Percentiles rank a stretch among this genome's conserved stretches.
These are phyloP conservation scores for Axilococcus clingmanii DNA, from an alignment of 139 green algal genomes.

Conservation along the genomic window DNA sequence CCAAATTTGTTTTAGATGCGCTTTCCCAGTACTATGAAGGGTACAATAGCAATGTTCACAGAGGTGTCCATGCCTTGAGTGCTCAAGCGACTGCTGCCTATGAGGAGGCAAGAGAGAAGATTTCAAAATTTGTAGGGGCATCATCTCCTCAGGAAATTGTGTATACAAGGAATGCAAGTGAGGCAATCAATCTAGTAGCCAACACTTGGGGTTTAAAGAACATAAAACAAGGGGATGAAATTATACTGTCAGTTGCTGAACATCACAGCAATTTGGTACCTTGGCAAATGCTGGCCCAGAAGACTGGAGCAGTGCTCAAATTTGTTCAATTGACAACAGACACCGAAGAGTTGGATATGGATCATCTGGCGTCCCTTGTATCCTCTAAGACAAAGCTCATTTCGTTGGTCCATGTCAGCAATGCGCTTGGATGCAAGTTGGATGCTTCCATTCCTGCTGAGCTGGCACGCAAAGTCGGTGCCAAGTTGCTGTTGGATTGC, in stretches of 20 bases:
- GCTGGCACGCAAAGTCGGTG: constrained; percentile 49
- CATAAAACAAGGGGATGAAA: constrained; percentile 84
- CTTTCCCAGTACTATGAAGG: constrained; percentile 75
- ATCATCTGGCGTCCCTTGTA: constrained; percentile 43
- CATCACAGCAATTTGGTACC: constrained; percentile 98
- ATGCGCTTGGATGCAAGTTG: constrained; percentile 75
- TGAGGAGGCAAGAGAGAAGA: constrained; percentile 75
- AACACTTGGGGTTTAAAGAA: constrained; percentile 82
- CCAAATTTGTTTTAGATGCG: constrained; percentile 47
- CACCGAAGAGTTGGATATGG: constrained; percentile 49
- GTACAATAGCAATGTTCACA: constrained; percentile 96
- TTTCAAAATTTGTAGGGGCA: constrained; percentile 78
- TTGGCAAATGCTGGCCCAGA: constrained; percentile 87
- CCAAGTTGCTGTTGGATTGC: constrained; percentile 86
- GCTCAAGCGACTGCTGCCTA: constrained; percentile 82
- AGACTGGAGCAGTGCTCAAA: constrained; percentile 56
- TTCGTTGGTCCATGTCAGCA: constrained; percentile 85
- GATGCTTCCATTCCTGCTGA: constrained; percentile 40
- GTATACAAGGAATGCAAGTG: constrained; percentile 89
- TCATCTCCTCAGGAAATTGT: constrained; percentile 73
- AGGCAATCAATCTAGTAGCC: constrained; percentile 97
- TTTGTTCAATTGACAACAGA: constrained; percentile 46
- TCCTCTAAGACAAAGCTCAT: constrained; percentile 69
- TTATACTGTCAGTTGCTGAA: constrained; percentile 89
- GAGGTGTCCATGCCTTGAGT: constrained; percentile 76